Evolutionary conservation across 2,329 filamentous ascomycete species (phyloP).

Genomic region (Phaeosphaeriaceae sp.): DNA sequence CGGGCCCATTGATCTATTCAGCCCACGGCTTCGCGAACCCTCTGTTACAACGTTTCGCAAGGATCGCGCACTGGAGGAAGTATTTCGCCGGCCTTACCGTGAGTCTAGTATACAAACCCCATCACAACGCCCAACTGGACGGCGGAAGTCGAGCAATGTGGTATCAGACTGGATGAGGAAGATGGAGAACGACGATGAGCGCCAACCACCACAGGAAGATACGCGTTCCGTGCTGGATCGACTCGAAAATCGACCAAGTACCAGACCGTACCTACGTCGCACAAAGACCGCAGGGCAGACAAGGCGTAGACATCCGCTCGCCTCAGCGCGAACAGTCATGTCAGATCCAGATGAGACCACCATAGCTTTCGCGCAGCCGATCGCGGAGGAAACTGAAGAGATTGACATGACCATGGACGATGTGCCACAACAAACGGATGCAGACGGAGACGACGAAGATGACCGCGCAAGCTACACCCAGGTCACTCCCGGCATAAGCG

Average conservation of each 20-base stretch:
- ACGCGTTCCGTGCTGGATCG: slow-evolving; percentile 65
- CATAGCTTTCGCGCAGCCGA: slow-evolving; percentile 43
- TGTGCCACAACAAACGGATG: slow-evolving; percentile 73
- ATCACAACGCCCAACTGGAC: slow-evolving; percentile 57
- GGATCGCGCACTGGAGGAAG: slow-evolving; percentile 87
- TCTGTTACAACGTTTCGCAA: slow-evolving; percentile 90
- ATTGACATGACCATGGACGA: slow-evolving; percentile 50
- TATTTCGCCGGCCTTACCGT: slow-evolving; percentile 75
- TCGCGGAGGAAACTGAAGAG: slow-evolving; percentile 56
- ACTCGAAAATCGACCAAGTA: slow-evolving; percentile 61
- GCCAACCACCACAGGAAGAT: slow-evolving; percentile 69
- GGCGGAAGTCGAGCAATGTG: slow-evolving; percentile 78
- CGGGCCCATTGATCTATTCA: slow-evolving; percentile 69
- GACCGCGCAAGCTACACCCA: slow-evolving; percentile 43
- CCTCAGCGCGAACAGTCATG: slow-evolving; percentile 60
- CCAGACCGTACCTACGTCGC: slow-evolving; percentile 61
- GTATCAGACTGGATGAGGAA: slow-evolving; percentile 91
- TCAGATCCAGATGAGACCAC: slow-evolving; percentile 63
- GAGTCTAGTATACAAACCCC: slow-evolving; percentile 59
- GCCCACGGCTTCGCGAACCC: slow-evolving; percentile 81
- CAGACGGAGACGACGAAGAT: slow-evolving; percentile 87
- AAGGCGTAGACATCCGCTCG: slow-evolving; percentile 57
- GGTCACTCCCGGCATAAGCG: slow-evolving; percentile 22
- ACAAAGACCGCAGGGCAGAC: slow-evolving; percentile 52
- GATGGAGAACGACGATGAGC: slow-evolving; percentile 66